Conservation (phyloP, 2,329 filamentous ascomycete species). For the Ophiostoma triangulosporum region DNA sequence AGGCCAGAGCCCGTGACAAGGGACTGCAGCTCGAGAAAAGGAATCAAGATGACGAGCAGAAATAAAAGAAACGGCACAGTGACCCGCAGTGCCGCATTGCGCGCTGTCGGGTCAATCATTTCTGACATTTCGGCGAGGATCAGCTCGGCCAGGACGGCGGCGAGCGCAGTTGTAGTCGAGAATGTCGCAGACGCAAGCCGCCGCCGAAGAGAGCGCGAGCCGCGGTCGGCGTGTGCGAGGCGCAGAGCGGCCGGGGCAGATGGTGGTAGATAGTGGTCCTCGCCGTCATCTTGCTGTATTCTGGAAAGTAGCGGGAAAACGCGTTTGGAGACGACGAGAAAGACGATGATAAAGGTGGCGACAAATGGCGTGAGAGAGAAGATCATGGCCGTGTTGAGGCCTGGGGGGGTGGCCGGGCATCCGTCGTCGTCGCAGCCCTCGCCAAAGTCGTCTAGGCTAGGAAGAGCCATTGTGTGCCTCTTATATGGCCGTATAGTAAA, state of each 20-base stretch:
- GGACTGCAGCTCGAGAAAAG: constrained; percentile 64
- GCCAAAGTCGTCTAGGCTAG: constrained; percentile 10
- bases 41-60: constrained; percentile 60
- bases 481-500: too few relatives aligned
- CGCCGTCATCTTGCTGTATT: constrained; percentile 38
- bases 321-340: constrained; percentile 48
- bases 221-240: constrained; percentile 46
- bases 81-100: constrained; percentile 52
- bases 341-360: constrained; percentile 52
- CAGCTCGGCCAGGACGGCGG: constrained; percentile 64
- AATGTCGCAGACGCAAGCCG: constrained; percentile 52
- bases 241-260: constrained; percentile 46
- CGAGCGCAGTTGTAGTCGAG: constrained; percentile 61
- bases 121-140: constrained; percentile 77
- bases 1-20: constrained; percentile 44
- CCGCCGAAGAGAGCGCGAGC: constrained; percentile 35
- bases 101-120: constrained; percentile 52
- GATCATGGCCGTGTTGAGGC: constrained; percentile 23
- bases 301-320: constrained; percentile 61
- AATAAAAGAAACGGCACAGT: constrained; percentile 60
- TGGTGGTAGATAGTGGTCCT: constrained; percentile 48
- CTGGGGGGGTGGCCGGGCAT: constrained; percentile 35
- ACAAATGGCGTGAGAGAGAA: constrained; percentile 57
- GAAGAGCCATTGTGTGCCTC: constrained; percentile 4
- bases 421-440: constrained; percentile 44